Conservation (phyloP, 73 alveolate species). For the Effrenium voratum region DNA sequence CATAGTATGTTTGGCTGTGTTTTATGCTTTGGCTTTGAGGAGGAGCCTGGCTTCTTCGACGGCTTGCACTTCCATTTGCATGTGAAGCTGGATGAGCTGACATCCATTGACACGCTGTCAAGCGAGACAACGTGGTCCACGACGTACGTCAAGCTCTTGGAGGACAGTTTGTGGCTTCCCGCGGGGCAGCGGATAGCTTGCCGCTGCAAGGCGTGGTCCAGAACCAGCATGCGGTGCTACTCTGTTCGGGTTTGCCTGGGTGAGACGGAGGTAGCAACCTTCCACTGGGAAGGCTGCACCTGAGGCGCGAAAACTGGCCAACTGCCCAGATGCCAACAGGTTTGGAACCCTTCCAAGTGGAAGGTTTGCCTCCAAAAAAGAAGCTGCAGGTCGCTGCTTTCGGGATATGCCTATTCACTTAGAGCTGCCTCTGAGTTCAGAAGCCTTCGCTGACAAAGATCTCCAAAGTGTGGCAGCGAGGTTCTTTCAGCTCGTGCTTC, state of each 20-base stretch:
- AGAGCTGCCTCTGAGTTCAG: too few relatives aligned
- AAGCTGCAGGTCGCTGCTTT: too few relatives aligned
- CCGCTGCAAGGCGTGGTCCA: background rate
- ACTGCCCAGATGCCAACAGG: too few relatives aligned
- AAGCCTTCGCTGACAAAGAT: too few relatives aligned
- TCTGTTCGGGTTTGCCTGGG: constrained; percentile 13
- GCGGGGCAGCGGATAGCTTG: constrained; percentile 50
- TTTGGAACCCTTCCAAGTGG: too few relatives aligned
- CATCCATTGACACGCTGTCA: constrained; percentile 42
- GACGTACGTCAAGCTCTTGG: constrained; percentile 30
- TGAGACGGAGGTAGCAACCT: constrained; percentile 33
- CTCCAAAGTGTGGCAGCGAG: too few relatives aligned
- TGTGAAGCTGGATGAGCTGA: constrained; percentile 26
- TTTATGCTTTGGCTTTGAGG: too few relatives aligned
- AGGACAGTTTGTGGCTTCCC: constrained; percentile 51
- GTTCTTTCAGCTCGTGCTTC: too few relatives aligned
- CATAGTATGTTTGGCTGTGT: too few relatives aligned
- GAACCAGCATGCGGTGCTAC: background rate
- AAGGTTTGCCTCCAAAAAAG: too few relatives aligned
- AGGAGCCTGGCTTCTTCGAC: constrained; percentile 14
- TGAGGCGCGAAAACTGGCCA: background rate
- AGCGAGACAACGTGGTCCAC: constrained; percentile 70
- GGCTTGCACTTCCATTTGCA: constrained; percentile 67
- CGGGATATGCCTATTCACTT: too few relatives aligned
- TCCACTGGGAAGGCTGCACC: constrained; percentile 64